Evolutionary conservation across 352 stramenopile genomes (phyloP).

Genomic region (Pythium myriotylum): DNA sequence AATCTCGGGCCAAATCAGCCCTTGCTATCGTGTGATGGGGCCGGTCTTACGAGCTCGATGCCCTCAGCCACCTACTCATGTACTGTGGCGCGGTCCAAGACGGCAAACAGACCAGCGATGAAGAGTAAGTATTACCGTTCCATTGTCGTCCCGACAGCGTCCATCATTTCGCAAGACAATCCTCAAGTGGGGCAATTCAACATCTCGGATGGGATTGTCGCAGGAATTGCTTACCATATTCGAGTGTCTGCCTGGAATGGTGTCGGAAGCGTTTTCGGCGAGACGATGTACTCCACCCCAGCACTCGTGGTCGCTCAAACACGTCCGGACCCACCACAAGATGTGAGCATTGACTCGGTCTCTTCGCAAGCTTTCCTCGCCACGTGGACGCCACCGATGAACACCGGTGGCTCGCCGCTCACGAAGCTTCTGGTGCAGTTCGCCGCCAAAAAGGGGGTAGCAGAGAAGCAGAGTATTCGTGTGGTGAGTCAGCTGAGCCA

Average conservation of each 20-base stretch:
- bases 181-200: conserved; percentile 33
- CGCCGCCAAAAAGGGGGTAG: conserved; percentile 54
- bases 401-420: conserved; percentile 49
- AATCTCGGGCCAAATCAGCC: conserved; percentile 56
- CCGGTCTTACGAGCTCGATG: conserved; percentile 49
- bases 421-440: conserved; percentile 56
- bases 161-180: conserved; percentile 21
- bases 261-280: conserved; percentile 85
- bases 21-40: conserved; percentile 49
- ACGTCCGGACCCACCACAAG: conserved; percentile 42
- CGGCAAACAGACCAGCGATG: conserved; percentile 76
- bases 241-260: conserved; percentile 94
- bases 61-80: conserved; percentile 40
- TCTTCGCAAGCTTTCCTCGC: conserved; percentile 41
- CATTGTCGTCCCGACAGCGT: conserved; percentile 45
- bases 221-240: conserved; percentile 76
- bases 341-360: conserved; percentile 46
- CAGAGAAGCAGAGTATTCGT: conserved; percentile 67
- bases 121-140: conserved; percentile 69
- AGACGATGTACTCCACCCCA: conserved; percentile 78
- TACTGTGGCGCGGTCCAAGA: conserved; percentile 29
- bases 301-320: conserved; percentile 49
- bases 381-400: conserved; percentile 60
- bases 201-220: conserved; percentile 27
- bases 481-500: conserved; percentile 41